Percentiles rank a stretch among this genome's conserved stretches.
Conservation (phyloP, 192 early-diverging fungal genomes). For the Coemansia javaensis region DNA sequence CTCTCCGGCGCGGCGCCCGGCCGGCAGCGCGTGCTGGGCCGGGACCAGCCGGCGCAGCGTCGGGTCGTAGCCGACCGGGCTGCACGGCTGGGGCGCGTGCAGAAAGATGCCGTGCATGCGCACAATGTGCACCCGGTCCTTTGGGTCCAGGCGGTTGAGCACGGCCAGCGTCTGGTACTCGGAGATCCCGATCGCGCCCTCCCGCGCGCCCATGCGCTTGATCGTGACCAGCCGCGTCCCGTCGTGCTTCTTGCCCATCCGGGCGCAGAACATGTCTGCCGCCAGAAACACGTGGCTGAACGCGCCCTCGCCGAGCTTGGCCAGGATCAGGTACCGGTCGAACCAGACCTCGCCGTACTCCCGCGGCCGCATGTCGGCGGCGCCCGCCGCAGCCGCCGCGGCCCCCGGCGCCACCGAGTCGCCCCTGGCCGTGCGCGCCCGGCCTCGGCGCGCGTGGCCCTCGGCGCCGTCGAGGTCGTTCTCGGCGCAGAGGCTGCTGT, state of each 20-base stretch:
- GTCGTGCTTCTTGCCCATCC: conserved; percentile 43
- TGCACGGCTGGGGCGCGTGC: conserved; percentile 12
- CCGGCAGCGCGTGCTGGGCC: not conserved
- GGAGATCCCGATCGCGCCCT: conserved; percentile 38
- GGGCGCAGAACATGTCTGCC: conserved; percentile 28
- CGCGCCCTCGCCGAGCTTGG: conserved; percentile 47
- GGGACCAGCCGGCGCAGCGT: conserved; percentile 15
- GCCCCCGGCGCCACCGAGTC: not conserved
- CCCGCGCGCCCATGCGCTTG: conserved; percentile 39
- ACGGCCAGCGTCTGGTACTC: conserved; percentile 40
- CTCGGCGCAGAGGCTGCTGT: conserved; percentile 6
- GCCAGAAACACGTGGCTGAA: conserved; percentile 48
- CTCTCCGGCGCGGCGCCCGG: not conserved
- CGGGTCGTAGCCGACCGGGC: conserved; percentile 15
- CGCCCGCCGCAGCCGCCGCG: not conserved
- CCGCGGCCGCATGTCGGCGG: conserved; percentile 13
- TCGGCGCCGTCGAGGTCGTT: conserved; percentile 6
- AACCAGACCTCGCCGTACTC: conserved; percentile 51
- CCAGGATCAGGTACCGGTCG: conserved; percentile 38
- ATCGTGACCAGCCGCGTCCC: conserved; percentile 35
- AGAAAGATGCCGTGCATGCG: conserved; percentile 36
- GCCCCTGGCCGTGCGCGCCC: conserved; percentile 5
- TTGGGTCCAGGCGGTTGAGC: conserved; percentile 40
- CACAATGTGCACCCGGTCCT: conserved; percentile 31
- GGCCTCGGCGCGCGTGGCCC: conserved; percentile 8